Evolutionary conservation across 2,329 filamentous ascomycete species (phyloP).

Genomic region (Botryotinia convoluta): DNA sequence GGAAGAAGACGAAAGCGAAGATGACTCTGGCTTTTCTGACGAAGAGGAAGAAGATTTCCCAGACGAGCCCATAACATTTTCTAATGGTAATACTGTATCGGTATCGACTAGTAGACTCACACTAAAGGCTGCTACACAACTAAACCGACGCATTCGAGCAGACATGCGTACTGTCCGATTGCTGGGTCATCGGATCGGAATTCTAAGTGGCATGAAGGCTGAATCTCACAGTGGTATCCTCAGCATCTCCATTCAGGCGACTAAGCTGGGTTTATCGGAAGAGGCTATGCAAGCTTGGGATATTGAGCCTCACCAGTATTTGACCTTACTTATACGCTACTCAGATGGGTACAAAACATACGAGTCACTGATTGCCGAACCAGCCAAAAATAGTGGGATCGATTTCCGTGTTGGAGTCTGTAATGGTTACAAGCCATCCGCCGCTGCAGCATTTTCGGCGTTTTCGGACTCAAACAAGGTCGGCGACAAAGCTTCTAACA

Average conservation of each 20-base stretch:
- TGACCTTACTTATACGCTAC: constrained; percentile 71
- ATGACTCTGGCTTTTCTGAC: constrained; percentile 23
- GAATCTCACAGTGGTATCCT: constrained; percentile 49
- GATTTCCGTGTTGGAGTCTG: constrained; percentile 69
- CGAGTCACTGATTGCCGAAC: constrained; percentile 49
- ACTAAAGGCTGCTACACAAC: constrained; percentile 23
- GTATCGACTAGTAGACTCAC: constrained; percentile 20
- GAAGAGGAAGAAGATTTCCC: constrained; percentile 34
- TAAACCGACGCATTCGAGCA: constrained; percentile 45
- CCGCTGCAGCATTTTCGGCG: constrained; percentile 41
- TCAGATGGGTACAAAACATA: constrained; percentile 58
- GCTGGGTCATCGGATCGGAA: constrained; percentile 69
- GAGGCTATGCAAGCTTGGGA: constrained; percentile 78
- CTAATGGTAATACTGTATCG: not conserved
- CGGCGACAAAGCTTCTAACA: constrained; percentile 21
- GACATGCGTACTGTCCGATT: constrained; percentile 61
- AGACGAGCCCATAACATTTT: constrained; percentile 21
- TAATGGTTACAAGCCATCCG: constrained; percentile 67
- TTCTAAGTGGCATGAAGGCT: constrained; percentile 50
- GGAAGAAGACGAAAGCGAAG: constrained; percentile 27
- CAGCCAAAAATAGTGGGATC: constrained; percentile 42
- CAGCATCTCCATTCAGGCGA: constrained; percentile 66
- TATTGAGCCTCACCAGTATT: constrained; percentile 61
- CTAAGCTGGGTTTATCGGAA: constrained; percentile 68
- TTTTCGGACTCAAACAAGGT: constrained; percentile 36